A percentile compares a stretch with the other conserved stretches of the same genome.
phyloP scores from a whole-genome alignment of 2,329 filamentous ascomycete genomes.

The Gyromitra esculenta region DNA sequence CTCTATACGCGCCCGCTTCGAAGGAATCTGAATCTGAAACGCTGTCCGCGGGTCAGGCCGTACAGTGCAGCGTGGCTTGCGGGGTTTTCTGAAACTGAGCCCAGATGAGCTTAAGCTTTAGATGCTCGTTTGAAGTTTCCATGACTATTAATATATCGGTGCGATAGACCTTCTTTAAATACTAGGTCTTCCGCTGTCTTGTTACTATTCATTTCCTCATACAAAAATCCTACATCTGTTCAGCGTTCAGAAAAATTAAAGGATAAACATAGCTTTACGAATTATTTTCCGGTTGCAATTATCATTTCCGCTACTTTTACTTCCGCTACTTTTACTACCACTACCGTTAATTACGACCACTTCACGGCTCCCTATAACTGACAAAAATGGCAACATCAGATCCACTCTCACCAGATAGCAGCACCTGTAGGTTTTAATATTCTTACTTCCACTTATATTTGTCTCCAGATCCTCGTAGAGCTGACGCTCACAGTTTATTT shows the following conservation, averaged over 20 bases:
- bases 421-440: slow-evolving; percentile 5
- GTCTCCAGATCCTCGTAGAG: background rate
- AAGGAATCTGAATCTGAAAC: background rate
- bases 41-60: slow-evolving; percentile 8
- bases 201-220: background rate
- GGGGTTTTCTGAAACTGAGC: background rate
- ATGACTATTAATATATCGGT: background rate
- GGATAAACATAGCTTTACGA: background rate
- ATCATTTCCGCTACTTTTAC: background rate
- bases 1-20: background rate
- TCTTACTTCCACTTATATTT: background rate
- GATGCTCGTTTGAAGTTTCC: background rate
- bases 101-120: background rate
- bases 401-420: background rate
- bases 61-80: background rate
- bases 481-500: background rate
- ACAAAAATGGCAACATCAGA: background rate
- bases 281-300: background rate
- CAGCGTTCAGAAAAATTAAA: background rate
- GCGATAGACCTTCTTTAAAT: background rate
- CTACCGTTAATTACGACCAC: too few relatives aligned
- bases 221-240: background rate
- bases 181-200: background rate
- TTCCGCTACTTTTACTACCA: background rate
- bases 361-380: background rate